Percentiles rank a stretch among this genome's conserved stretches.
Evolutionary conservation across 805 yeast genomes (phyloP).

Genomic region (Kodamaea lidongshanica): DNA sequence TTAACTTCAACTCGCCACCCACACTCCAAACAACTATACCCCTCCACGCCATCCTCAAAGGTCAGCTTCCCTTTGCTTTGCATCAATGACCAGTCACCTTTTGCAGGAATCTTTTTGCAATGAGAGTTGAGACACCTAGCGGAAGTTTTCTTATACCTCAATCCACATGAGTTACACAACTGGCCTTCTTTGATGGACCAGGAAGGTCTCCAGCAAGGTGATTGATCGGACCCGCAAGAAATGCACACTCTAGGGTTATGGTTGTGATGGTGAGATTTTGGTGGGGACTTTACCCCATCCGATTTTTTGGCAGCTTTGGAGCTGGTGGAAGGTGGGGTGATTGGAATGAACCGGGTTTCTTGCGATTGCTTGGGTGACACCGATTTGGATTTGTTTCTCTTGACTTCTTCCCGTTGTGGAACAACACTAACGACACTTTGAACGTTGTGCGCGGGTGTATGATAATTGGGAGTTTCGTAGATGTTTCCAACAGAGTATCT

Average conservation of each 20-base stretch:
- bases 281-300: conserved; percentile 31
- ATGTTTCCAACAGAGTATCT: conserved; percentile 1
- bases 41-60: conserved; percentile 36
- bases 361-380: conserved; percentile 5
- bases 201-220: conserved; percentile 98
- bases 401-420: too few relatives aligned
- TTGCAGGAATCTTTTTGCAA: conserved; percentile 90
- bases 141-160: conserved; percentile 88
- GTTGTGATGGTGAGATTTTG: conserved; percentile 17
- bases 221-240: conserved; percentile 83
- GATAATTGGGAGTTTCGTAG: conserved; percentile 5
- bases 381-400: conserved; percentile 1
- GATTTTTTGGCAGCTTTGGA: conserved; percentile 18
- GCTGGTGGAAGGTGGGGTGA: conserved; percentile 36
- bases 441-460: conserved; percentile 1
- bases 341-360: conserved; percentile 29
- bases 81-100: conserved; percentile 92
- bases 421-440: too few relatives aligned
- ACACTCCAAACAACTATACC: conserved; percentile 39
- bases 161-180: conserved; percentile 92
- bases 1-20: conserved; percentile 38
- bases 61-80: conserved; percentile 52
- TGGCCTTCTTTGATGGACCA: conserved; percentile 93
- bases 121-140: conserved; percentile 73
- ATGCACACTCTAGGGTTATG: conserved; percentile 58